Evolutionary conservation across 768 basidiomycete species (phyloP).

Genomic region (Cystofilobasidium macerans): DNA sequence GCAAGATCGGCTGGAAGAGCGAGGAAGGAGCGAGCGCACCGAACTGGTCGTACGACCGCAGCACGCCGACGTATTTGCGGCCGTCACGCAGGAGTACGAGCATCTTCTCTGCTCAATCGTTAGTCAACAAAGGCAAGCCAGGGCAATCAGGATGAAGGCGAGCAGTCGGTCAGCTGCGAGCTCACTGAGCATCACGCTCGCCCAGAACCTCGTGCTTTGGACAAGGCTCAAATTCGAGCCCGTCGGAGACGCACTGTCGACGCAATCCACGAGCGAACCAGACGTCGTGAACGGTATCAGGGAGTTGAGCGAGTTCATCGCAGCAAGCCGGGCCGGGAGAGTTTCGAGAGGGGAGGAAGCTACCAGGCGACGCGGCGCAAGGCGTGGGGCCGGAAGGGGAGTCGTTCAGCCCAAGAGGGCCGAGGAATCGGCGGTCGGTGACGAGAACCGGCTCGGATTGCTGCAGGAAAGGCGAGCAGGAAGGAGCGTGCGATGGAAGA

Average conservation of each 20-base stretch:
- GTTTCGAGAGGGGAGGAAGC: neutral
- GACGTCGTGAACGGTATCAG: slow-evolving; percentile 98
- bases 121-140: neutral
- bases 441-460: too few species aligned
- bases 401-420: too few species aligned
- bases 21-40: slow-evolving; percentile 48
- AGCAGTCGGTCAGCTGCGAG: neutral
- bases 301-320: slow-evolving; percentile 55
- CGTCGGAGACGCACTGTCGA: slow-evolving; percentile 79
- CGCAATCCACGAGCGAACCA: slow-evolving; percentile 95
- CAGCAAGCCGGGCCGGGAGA: neutral
- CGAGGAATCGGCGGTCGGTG: too few species aligned
- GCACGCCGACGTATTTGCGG: slow-evolving; percentile 86
- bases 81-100: slow-evolving; percentile 93
- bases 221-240: too few species aligned
- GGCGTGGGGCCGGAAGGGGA: too few species aligned
- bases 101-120: slow-evolving; percentile 74
- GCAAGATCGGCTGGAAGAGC: neutral
- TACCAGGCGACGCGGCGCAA: too few species aligned
- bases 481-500: too few species aligned
- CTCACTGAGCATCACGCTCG: too few species aligned
- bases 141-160: slow-evolving; percentile 32
- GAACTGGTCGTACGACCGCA: slow-evolving; percentile 97
- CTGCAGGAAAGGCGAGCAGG: too few species aligned
- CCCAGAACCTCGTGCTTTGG: too few species aligned